Evolutionary conservation across 345 rosid genomes (phyloP), one percentile per base, ranked within the genome.

Genomic region (Viola odorata): DNA sequence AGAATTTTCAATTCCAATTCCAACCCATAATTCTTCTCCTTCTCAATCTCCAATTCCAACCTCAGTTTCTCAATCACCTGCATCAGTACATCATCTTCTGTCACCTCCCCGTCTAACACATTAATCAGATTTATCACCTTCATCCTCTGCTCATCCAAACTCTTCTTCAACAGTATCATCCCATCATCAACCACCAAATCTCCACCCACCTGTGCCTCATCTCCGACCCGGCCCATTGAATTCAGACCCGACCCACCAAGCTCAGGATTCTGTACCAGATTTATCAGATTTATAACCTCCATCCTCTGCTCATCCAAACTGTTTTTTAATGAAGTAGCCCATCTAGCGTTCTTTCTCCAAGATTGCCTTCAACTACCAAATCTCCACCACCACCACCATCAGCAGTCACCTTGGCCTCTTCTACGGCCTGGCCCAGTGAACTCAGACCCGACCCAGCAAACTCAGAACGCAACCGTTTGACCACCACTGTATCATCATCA

Each of bases 271-370:
- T 12, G 55, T n/a, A 38, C 56, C 2, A 36, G 64, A 41, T 69
- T 60, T 12, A 89, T 84, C 69, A 85, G 64, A 47, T 75, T 61
- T 7, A 61, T 48, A 12, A 85, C 88, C 37, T 71, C 71, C 11
- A 77, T 78, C 60, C 82, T 73, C 68, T 89, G 91, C 62, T 81
- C 86, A 51, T 89, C 92, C 74, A 92, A 81, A 66, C 94, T 87
- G 57, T 45, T 73, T 77, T 71, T 76, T 72, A 91, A 62, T 62
- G 55, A 65, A 64, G 58, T 64, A 85, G 47, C 7, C 84, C 75
- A 40, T 74, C 80, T 64, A 91, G 17, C 79, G 88, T 37, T 45
- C 15, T 17, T 5, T 73, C 78, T 37, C 40, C 54, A 75, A 23
- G 32, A 23, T 23, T 38, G 14, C 56, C 64, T 54, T 13, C 63